Evolutionary conservation across 441 rosid species (phyloP).

Genomic region (Croton setiger): DNA sequence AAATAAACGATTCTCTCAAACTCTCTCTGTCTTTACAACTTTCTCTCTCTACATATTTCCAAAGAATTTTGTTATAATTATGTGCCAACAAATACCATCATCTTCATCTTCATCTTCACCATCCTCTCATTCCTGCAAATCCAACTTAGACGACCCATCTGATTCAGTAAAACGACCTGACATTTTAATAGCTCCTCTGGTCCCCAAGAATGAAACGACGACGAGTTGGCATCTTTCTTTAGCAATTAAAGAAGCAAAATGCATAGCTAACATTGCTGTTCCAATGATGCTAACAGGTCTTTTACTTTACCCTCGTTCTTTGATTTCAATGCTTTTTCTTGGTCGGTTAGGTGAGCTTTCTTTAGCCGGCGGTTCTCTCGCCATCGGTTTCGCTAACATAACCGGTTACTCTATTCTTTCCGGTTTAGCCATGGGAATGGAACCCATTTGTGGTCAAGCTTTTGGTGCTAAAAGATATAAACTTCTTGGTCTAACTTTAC

Average conservation of each 20-base stretch:
- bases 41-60: background rate
- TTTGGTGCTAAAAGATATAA: slow-evolving; percentile 78
- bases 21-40: background rate
- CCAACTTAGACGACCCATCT: slow-evolving; percentile 18
- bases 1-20: background rate
- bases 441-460: slow-evolving; percentile 92
- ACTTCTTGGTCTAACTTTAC: slow-evolving; percentile 70
- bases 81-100: slow-evolving; percentile 21
- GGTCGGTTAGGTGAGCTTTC: slow-evolving; percentile 79
- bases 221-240: slow-evolving; percentile 28
- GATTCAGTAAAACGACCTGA: slow-evolving; percentile 8
- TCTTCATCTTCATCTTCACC: slow-evolving; percentile 19
- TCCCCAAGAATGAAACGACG: slow-evolving; percentile 18
- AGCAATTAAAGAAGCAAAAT: slow-evolving; percentile 47
- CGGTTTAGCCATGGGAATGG: slow-evolving; percentile 91
- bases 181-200: slow-evolving; percentile 22
- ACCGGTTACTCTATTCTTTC: slow-evolving; percentile 86
- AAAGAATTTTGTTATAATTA: slow-evolving; percentile 3
- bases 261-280: slow-evolving; percentile 56
- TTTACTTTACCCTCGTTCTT: slow-evolving; percentile 76
- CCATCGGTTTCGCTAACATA: slow-evolving; percentile 86
- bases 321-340: slow-evolving; percentile 92
- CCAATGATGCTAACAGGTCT: slow-evolving; percentile 79
- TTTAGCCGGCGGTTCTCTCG: slow-evolving; percentile 83
- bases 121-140: slow-evolving; percentile 16